Base-by-base conservation (phyloP, 331 rosid genomes). In the Cucumis variabilis region DNA sequence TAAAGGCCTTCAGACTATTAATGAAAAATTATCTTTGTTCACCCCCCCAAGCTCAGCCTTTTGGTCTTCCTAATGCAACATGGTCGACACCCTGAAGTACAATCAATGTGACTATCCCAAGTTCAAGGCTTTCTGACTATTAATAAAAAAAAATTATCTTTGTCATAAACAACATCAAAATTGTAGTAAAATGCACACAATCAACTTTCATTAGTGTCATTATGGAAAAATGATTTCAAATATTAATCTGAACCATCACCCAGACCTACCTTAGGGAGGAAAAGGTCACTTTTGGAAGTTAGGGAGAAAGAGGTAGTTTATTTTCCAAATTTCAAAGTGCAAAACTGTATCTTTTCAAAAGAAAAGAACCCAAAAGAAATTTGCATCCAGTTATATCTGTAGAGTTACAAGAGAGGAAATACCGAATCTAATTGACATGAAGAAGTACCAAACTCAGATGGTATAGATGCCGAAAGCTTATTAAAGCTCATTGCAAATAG, bases 401-500 rank as follows among this genome's bases (percentile, higher is more conserved):
- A 60, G 67, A 74, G 68, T 28, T 87, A 48, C 30, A 28, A 60
- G 86, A 75, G 21, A 72, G 86, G 89, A 76, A 89, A 88, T 97
- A 97, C 99, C 98, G 78, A 83, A 90, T 97, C 93, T 20, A 76
- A 89, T 90, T 87, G 91, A 91, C 95, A 92, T 73, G 92, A 89
- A 83, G 89, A 87, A 89, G 92, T 81, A 76, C 89, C 93, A 85
- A 89, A 93, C 82, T 93, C 94, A 16, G 89, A 88, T 46, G 90
- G 92, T 67, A 93, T 80, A 44, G 91, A 84, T 83, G 91, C 73
- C 15, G 90, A 87, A 86, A 95, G 91, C 89, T 93, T 91, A 93
- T 92, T 92, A 87, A 93, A 94, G 89, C 88, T 93, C 98, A 97
- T 93, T 78, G 98, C 97, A 90, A 97, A 95, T 46, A 97, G 86